Evolutionary conservation across 345 rosid genomes (phyloP), one percentile per base, ranked within the genome.

Genomic region (Orychophragmus violaceus): DNA sequence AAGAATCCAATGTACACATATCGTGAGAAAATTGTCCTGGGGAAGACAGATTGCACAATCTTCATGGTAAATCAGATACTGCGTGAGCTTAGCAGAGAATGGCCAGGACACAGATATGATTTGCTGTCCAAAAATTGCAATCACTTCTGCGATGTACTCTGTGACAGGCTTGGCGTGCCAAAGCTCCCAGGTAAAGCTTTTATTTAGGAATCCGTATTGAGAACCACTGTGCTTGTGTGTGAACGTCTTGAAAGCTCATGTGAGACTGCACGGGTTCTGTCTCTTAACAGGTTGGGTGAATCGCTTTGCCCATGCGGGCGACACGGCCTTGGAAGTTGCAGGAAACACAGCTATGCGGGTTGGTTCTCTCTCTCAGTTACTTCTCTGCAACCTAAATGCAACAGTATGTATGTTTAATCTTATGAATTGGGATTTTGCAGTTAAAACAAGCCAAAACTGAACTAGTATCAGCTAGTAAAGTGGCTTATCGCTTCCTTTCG

Each of bases 251-350:
- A 35, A 36, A 16, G 44, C 19, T 64, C 8, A 63, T 13, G 16
- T 71, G n/a, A n/a, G 39, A 44, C 49, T 13, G 16, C 1, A 50
- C 21, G 35, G 23, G 23, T 67, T 50, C n/a, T 59, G 39, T 23
- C 39, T 36, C 16, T 51, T 44, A 23, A 74, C 81, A 94, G 99
- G 90, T 78, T 94, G 99, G 99, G 91, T 94, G 39, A 94, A 94
- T 82, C 95, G 97, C n/a, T 94, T 94, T 87, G 99, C 99, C 10
- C 77, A 88, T 72, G 96, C 99, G 61, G 99, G 97, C 9, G 97
- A 90, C 66, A 78, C 96, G 57, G 97, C 97, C 18, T 63, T 84
- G 59, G 97, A 88, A 79, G 91, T 90, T 33, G 97, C 97, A 11
- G 97, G 83, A 97, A n/a, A n/a, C n/a, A n/a, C n/a, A n/a, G n/a